Percentiles rank a stretch among this genome's conserved stretches.
Evolutionary conservation across 129 eudicot genomes (phyloP).

Genomic region (Deinandra increscens): DNA sequence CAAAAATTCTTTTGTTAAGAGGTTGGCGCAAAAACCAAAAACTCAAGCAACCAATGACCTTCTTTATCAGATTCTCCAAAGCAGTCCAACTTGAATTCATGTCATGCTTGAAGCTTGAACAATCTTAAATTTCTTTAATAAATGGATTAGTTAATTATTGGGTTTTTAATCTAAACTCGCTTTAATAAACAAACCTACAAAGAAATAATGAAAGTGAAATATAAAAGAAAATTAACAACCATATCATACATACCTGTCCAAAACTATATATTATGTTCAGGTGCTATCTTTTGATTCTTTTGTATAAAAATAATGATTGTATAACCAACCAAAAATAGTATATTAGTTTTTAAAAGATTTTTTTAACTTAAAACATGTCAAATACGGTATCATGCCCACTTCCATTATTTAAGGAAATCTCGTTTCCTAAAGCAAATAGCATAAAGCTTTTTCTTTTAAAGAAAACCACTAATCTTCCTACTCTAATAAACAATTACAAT

Average conservation of each 20-base stretch:
- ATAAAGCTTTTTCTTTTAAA: slow-evolving; percentile 8
- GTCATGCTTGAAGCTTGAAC: too few relatives aligned
- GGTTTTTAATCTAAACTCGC: too few relatives aligned
- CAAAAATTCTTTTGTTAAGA: too few relatives aligned
- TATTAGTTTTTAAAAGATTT: background rate
- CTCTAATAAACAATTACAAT: too few relatives aligned
- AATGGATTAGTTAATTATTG: too few relatives aligned
- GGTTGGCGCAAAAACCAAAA: too few relatives aligned
- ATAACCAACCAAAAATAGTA: background rate
- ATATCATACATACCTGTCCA: background rate
- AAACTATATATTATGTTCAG: background rate
- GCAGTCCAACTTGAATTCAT: too few relatives aligned
- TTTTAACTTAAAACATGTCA: slow-evolving; percentile 17
- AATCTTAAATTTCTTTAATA: too few relatives aligned
- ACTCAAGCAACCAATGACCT: too few relatives aligned
- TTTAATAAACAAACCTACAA: background rate
- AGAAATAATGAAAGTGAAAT: background rate
- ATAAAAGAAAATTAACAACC: background rate
- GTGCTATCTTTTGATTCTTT: background rate
- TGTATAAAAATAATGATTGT: background rate
- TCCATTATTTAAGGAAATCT: slow-evolving; percentile 29
- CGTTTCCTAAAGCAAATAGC: slow-evolving; percentile 10
- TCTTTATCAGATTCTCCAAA: too few relatives aligned
- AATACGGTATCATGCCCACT: slow-evolving; percentile 28
- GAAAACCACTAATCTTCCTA: slow-evolving; percentile 17